phyloP scores from a whole-genome alignment of 2,329 filamentous ascomycete species.

The Aotearoamyces nothofagi region DNA sequence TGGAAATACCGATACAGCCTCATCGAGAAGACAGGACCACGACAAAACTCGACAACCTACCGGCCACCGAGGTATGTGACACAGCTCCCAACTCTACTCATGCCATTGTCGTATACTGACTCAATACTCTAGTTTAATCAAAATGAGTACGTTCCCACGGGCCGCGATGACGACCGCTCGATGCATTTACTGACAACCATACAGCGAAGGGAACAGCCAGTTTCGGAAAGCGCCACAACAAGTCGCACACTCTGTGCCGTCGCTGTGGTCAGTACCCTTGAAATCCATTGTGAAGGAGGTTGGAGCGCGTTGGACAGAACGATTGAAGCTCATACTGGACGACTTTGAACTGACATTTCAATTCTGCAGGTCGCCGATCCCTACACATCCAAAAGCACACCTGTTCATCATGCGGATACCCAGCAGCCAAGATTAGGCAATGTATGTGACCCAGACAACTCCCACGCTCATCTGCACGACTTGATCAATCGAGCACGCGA shows the following conservation, averaged over 20 bases:
- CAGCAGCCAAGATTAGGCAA: conserved; percentile 92
- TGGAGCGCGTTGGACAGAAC: no score
- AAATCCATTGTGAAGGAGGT: conserved; percentile 8
- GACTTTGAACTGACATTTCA: conserved; percentile 11
- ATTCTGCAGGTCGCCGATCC: conserved; percentile 65
- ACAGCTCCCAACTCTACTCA: no score
- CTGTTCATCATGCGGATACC: conserved; percentile 91
- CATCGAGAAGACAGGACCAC: conserved; percentile 9
- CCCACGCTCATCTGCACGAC: conserved; percentile 26
- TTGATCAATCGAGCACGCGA: conserved; percentile 50
- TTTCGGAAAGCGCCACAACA: conserved; percentile 21
- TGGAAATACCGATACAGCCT: no score
- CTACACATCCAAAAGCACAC: conserved; percentile 99
- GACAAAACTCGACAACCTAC: conserved; percentile 10
- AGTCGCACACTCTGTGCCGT: conserved; percentile 21
- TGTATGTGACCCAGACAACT: conserved; percentile 51
- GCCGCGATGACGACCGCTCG: conserved; percentile 3
- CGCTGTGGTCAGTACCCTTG: conserved; percentile 19
- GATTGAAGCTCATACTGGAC: conserved; percentile 2
- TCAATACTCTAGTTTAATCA: conserved; percentile 12
- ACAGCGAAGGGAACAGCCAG: conserved; percentile 19
- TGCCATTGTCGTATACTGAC: no score
- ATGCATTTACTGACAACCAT: conserved; percentile 9
- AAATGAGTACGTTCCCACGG: conserved; percentile 17
- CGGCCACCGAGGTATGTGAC: no score